Conservation (phyloP, 1,284 basidiomycete genomes). For the Sphagnurus paluster region DNA sequence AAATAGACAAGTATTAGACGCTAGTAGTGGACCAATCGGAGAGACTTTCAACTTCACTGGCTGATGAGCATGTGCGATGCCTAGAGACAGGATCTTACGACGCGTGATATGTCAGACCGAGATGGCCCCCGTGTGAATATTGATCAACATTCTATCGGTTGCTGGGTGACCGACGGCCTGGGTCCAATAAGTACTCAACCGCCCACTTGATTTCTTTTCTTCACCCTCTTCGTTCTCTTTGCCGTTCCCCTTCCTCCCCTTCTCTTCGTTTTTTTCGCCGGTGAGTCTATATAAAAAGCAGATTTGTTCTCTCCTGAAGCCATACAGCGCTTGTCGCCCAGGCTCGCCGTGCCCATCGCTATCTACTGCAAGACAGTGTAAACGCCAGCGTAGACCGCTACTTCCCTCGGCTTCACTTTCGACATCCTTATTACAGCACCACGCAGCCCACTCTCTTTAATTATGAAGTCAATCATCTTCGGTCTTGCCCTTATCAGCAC, state of each 20-base stretch:
- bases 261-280: conserved; percentile 36
- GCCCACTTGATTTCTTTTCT: conserved; percentile 26
- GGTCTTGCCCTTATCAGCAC: conserved; percentile 57
- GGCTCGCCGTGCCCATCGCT: conserved; percentile 32
- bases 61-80: conserved; percentile 15
- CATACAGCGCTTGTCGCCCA: conserved; percentile 41
- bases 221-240: conserved; percentile 42
- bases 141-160: conserved; percentile 38
- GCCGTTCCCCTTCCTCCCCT: conserved; percentile 41
- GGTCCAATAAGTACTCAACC: conserved; percentile 21
- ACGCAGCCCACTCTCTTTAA: conserved; percentile 42
- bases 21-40: conserved; percentile 24
- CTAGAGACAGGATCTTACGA: no score
- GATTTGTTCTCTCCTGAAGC: conserved; percentile 1
- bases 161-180: conserved; percentile 31
- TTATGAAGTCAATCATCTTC: conserved; percentile 63
- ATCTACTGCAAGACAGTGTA: conserved; percentile 60
- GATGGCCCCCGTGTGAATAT: conserved; percentile 35
- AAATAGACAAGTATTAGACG: conserved; percentile 13
- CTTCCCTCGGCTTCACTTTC: conserved; percentile 41
- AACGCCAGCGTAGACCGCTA: conserved; percentile 72
- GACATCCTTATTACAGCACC: conserved; percentile 37
- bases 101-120: conserved; percentile 30
- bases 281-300: conserved; percentile 34
- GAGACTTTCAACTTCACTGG: background rate